Evolutionary conservation across 108 stramenopile genomes (phyloP), one percentile per base, ranked within the genome.

Genomic region (Skeletonema menzelii): DNA sequence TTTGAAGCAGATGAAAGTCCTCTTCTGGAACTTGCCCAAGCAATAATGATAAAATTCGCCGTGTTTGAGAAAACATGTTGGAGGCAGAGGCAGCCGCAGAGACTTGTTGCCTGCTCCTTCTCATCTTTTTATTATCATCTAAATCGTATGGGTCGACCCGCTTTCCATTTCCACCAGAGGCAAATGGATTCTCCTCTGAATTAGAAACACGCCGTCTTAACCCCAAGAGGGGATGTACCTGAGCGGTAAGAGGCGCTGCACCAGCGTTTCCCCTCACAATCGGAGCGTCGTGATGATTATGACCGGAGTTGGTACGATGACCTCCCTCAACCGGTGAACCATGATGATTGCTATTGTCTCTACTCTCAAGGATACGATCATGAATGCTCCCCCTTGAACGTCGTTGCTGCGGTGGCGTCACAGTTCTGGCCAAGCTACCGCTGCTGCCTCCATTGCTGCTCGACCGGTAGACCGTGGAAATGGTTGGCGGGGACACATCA

Each of bases 171-270:
- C 26, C 20, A 46, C 38, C 37, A 34, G 22, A 28, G 14, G 47
- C 46, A 56, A 27, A 40, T 5, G 20, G 19, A 46, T 2, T 19
- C 49, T 53, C 49, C 22, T 53, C 49, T 22, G 44, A 46, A 46
- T 22, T 20, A 53, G 49, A 53, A 10, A 24, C 24, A 24, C 56
- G 76, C 55, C 26, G 40, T 2, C 58, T 38, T 1, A 65, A 35
- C 13, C 60, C 69, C 69, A 78, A 53, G 10, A 72, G 71, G 13
- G 70, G 78, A 19, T 79, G 78, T 1, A 71, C 40, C 46, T 79
- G 78, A 20, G 66, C 31, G 31, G 65, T 27, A 10, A 78, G 77
- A n/a, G 38, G 38, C 56, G 77, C 64, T 13, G 65, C 70, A 59
- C 77, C 77, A 37, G 58, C 38, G 40, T 59, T 69, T 10, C 68